Percentiles rank a stretch among this genome's conserved stretches.
phyloP scores from a whole-genome alignment of 2,329 filamentous ascomycete species.

The Fusarium luffae region DNA sequence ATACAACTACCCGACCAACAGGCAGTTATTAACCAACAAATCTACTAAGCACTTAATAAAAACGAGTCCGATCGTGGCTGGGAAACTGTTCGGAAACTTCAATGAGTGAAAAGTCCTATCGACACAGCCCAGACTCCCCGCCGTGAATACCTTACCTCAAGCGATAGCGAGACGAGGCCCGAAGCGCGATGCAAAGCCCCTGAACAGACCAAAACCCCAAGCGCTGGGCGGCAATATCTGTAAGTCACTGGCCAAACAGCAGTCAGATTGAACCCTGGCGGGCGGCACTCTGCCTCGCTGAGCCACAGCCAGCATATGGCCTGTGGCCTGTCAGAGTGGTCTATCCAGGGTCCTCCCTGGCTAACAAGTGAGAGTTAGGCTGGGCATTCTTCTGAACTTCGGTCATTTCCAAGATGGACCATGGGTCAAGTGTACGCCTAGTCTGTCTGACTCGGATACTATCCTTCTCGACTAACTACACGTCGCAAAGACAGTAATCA shows the following conservation, averaged over 20 bases:
- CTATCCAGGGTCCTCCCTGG: constrained; percentile 13
- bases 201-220: not conserved
- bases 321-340: constrained; percentile 8
- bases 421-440: constrained; percentile 26
- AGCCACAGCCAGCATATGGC: constrained; percentile 27
- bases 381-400: constrained; percentile 26
- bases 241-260: constrained; percentile 25
- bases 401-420: constrained; percentile 19
- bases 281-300: constrained; percentile 34
- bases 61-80: constrained; percentile 15
- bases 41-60: not conserved
- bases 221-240: constrained; percentile 30
- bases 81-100: constrained; percentile 7
- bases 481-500: constrained; percentile 21
- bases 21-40: not conserved
- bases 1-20: constrained; percentile 15
- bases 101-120: constrained; percentile 13
- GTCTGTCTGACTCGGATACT: constrained; percentile 29
- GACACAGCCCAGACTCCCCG: constrained; percentile 14
- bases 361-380: not conserved
- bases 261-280: constrained; percentile 10
- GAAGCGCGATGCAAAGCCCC: constrained; percentile 25
- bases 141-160: constrained; percentile 1
- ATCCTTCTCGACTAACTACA: constrained; percentile 19
- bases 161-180: constrained; percentile 24